These are phyloP conservation scores for Wickerhamiella sorbophila DNA, from an alignment of 805 yeast species.

Conservation along the genomic window DNA sequence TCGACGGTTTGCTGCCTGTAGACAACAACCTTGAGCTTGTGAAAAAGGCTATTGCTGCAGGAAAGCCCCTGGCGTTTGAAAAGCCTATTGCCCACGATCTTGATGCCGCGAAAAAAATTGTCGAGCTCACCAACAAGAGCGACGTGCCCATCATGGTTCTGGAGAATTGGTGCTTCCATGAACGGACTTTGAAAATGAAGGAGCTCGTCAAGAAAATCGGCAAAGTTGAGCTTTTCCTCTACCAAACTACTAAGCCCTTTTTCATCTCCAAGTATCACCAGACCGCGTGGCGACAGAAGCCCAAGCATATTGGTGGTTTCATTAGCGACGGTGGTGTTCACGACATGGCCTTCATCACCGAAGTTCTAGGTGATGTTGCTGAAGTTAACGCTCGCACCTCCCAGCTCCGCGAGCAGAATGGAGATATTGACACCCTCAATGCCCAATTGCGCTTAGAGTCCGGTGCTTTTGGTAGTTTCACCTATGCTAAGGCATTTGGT, in stretches of 20 bases:
- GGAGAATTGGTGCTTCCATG: slow-evolving; percentile 75
- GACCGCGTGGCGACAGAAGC: slow-evolving; percentile 79
- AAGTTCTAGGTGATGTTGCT: slow-evolving; percentile 60
- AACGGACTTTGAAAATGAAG: slow-evolving; percentile 41
- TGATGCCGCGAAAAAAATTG: slow-evolving; percentile 68
- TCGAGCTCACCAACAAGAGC: slow-evolving; percentile 44
- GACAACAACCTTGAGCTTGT: slow-evolving; percentile 61
- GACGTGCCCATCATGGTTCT: slow-evolving; percentile 59
- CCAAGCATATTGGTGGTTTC: slow-evolving; percentile 87
- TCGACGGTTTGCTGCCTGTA: slow-evolving; percentile 85
- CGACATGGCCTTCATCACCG: slow-evolving; percentile 76
- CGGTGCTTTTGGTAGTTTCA: slow-evolving; percentile 68
- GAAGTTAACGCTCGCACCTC: slow-evolving; percentile 61
- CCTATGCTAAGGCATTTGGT: slow-evolving; percentile 78
- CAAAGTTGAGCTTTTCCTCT: slow-evolving; percentile 28
- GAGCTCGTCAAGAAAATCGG: slow-evolving; percentile 61
- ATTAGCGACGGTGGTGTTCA: slow-evolving; percentile 95
- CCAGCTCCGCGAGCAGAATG: slow-evolving; percentile 64
- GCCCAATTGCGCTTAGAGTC: slow-evolving; percentile 48
- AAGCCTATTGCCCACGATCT: slow-evolving; percentile 86
- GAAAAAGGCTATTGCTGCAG: slow-evolving; percentile 51
- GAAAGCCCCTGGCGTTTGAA: slow-evolving; percentile 71
- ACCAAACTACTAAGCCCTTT: slow-evolving; percentile 38
- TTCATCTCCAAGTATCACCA: slow-evolving; percentile 34
- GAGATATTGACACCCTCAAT: slow-evolving; percentile 68